Base-by-base conservation (phyloP, 495 filamentous ascomycete species). In the Xeromyces bisporus region DNA sequence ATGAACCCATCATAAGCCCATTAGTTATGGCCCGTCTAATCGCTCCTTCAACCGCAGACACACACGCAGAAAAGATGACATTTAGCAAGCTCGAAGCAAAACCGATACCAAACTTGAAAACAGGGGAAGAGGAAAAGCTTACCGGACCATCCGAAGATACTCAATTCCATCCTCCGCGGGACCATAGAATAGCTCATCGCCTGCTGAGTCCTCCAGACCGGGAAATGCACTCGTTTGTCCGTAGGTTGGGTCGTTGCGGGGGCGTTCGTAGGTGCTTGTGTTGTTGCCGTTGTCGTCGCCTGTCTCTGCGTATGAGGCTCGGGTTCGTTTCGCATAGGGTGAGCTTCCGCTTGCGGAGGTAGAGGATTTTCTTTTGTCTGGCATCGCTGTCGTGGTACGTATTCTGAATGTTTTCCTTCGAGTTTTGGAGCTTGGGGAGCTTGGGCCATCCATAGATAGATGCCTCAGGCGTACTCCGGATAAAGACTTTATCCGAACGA, bases 81-180 rank as follows among this genome's bases (percentile, higher is more conserved):
- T 25, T 28, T 16, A 29, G 29, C 31, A 21, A 34, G 33, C 31
- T 28, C 15, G 28, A 23, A 25, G 15, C 35, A 40, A 23, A 38
- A 35, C 11, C 37, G 23, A 23, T n/a, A 14, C 37, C 26, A 7
- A 3, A 5, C 6, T 18, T 23, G 29, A 7, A 26, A 26, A 38
- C 25, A 33, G 36, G 37, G 20, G 46, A 32, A 25, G 47, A 39
- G 42, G 32, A 33, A 39, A 16, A 40, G 44, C 77, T 67, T 64
- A 91, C 83, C 81, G 67, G 31, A 92, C 83, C 58, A 79, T 74
- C 47, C 66, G 68, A 14, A 92, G 55, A 53, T 92, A 92, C 32
- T 71, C 68, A 16, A 89, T 29, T 3, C 78, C 83, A 50, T 80
- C 68, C 12, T 64, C 63, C 25, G 61, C 55, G 6, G 53, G 50